These are phyloP conservation scores for Xylariaceae sp. DNA, from an alignment of 2,329 filamentous ascomycete species.

Conservation along the genomic window DNA sequence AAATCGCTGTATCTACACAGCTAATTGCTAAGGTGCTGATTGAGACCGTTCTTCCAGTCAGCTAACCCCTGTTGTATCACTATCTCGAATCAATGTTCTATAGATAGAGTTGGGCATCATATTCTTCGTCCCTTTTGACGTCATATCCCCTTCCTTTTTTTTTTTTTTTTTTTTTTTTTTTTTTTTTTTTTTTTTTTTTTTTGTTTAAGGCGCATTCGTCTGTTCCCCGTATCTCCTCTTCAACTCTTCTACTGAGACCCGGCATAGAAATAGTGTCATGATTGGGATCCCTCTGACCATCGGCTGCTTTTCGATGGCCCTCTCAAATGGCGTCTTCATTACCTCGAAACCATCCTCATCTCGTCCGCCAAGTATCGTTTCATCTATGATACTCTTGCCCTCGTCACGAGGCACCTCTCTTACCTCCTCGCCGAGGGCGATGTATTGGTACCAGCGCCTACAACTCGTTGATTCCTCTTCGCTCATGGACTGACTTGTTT, in stretches of 20 bases:
- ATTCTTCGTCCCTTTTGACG: too few relatives aligned
- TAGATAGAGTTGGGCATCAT: too few relatives aligned
- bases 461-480: neutral
- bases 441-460: conserved; percentile 50
- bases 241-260: conserved; percentile 50
- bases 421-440: conserved; percentile 47
- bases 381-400: conserved; percentile 34
- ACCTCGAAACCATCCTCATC: conserved; percentile 50
- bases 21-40: too few relatives aligned
- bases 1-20: too few relatives aligned
- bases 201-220: conserved; percentile 29
- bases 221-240: conserved; percentile 44
- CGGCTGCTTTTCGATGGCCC: conserved; percentile 44
- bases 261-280: conserved; percentile 58
- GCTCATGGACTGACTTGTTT: conserved; percentile 15
- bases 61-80: too few relatives aligned
- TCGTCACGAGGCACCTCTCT: conserved; percentile 23
- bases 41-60: too few relatives aligned
- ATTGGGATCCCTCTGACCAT: conserved; percentile 45
- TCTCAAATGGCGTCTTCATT: conserved; percentile 53
- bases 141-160: too few relatives aligned
- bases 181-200: neutral
- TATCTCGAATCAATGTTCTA: too few relatives aligned
- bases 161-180: neutral
- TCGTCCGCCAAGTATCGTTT: conserved; percentile 36